A percentile compares a stretch with the other conserved stretches of the same genome.
Conservation (phyloP, 495 filamentous ascomycete genomes). For the Tuber indicum region DNA sequence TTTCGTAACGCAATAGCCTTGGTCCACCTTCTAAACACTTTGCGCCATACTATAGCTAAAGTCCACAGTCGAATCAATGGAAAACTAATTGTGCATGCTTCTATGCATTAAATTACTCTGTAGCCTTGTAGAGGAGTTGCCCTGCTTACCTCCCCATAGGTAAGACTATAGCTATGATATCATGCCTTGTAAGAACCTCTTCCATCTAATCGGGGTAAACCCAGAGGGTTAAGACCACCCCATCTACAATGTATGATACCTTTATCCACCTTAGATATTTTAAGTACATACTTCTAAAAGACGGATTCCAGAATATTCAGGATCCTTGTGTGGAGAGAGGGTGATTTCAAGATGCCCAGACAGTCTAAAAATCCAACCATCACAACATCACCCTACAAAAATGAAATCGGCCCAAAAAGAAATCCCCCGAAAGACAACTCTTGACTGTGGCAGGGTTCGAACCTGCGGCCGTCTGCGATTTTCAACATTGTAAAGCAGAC, state of each 20-base stretch:
- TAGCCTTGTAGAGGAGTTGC: not conserved
- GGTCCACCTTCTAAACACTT: no score
- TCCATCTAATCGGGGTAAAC: not conserved
- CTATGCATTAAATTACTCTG: not conserved
- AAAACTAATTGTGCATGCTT: no score
- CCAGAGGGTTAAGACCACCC: no score
- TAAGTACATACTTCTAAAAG: not conserved
- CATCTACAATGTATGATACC: no score
- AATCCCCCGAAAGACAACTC: no score
- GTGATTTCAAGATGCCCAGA: no score
- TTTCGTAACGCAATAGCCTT: no score
- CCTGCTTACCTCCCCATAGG: not conserved
- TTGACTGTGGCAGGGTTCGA: conserved; percentile 40
- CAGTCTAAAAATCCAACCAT: not conserved
- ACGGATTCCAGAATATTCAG: not conserved
- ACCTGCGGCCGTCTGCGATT: conserved; percentile 37
- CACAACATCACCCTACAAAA: not conserved
- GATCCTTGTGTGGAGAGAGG: no score
- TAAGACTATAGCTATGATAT: not conserved
- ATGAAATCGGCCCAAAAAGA: not conserved
- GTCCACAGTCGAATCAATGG: no score
- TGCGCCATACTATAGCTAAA: no score
- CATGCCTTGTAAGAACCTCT: not conserved
- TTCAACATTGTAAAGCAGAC: conserved; percentile 31
- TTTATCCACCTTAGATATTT: no score